Evolutionary conservation across 1,284 basidiomycete genomes (phyloP).

Genomic region (Pseudozyma thailandica): DNA sequence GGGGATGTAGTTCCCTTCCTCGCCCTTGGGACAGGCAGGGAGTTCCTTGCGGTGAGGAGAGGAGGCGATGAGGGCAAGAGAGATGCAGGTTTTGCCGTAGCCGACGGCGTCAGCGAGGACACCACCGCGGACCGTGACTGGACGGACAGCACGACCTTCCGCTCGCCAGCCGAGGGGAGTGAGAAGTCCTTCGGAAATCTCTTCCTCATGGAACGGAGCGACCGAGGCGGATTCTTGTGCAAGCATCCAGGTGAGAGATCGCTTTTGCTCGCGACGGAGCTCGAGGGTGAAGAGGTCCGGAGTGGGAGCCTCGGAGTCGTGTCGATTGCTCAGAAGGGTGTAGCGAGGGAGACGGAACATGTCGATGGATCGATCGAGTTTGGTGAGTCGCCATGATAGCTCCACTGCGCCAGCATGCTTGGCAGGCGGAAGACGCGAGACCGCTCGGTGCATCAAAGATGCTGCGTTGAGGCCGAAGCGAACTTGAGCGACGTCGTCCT

Average conservation of each 20-base stretch:
- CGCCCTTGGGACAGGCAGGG: conserved; percentile 72
- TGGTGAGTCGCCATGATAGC: conserved; percentile 83
- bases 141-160: conserved; percentile 85
- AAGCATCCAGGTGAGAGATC: conserved; percentile 93
- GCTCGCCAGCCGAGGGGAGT: conserved; percentile 90
- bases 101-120: conserved; percentile 96
- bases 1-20: conserved; percentile 77
- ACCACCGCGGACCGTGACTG: conserved; percentile 82
- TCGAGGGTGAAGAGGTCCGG: conserved; percentile 77
- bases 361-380: conserved; percentile 75
- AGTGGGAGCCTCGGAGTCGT: conserved; percentile 79
- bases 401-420: conserved; percentile 64
- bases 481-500: conserved; percentile 75
- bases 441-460: conserved; percentile 86
- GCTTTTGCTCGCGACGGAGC: conserved; percentile 84
- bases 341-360: conserved; percentile 72
- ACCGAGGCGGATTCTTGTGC: conserved; percentile 74
- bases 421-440: conserved; percentile 77
- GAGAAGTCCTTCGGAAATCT: conserved; percentile 88
- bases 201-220: conserved; percentile 85
- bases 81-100: conserved; percentile 96
- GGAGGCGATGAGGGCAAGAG: conserved; percentile 76
- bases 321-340: conserved; percentile 79
- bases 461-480: conserved; percentile 87
- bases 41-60: conserved; percentile 29